These are phyloP conservation scores for Vitis hybrid DNA, from an alignment of 177 flowering plant species.

Conservation along the genomic window DNA sequence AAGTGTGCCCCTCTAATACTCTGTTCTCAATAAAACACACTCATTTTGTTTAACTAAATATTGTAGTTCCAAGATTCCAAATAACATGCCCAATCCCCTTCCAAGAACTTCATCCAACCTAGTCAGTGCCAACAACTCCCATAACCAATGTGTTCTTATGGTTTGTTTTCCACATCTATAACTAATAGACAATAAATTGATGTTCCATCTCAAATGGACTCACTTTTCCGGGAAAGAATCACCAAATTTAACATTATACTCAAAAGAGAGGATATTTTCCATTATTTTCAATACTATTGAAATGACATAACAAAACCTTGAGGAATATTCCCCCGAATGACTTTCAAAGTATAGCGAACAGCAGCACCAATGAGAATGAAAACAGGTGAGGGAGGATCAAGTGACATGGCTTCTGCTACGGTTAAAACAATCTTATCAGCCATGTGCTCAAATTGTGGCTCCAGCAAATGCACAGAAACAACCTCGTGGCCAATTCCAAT, in stretches of 20 bases:
- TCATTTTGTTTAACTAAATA: not conserved
- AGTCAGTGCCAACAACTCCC: not conserved
- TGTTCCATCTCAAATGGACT: not conserved
- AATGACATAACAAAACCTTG: constrained; percentile 47
- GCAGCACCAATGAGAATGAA: constrained; percentile 73
- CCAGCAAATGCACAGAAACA: constrained; percentile 77
- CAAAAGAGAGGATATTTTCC: not conserved
- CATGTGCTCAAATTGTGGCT: constrained; percentile 59
- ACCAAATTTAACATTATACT: not conserved
- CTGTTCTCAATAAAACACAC: not conserved
- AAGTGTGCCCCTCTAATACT: too few species aligned
- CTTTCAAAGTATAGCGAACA: constrained; percentile 66
- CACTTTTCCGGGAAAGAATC: not conserved
- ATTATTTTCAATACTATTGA: not conserved
- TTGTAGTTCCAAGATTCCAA: too few species aligned
- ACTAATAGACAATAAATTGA: not conserved
- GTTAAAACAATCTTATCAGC: constrained; percentile 74
- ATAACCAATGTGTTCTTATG: not conserved
- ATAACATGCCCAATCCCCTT: not conserved
- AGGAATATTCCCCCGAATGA: constrained; percentile 73
- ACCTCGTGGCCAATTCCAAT: constrained; percentile 79
- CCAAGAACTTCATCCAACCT: not conserved
- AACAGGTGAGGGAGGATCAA: constrained; percentile 94
- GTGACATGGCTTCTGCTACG: constrained; percentile 93
- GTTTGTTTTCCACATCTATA: not conserved